phyloP scores from a whole-genome alignment of 768 basidiomycete species.

The Rhizopogon sp. region DNA sequence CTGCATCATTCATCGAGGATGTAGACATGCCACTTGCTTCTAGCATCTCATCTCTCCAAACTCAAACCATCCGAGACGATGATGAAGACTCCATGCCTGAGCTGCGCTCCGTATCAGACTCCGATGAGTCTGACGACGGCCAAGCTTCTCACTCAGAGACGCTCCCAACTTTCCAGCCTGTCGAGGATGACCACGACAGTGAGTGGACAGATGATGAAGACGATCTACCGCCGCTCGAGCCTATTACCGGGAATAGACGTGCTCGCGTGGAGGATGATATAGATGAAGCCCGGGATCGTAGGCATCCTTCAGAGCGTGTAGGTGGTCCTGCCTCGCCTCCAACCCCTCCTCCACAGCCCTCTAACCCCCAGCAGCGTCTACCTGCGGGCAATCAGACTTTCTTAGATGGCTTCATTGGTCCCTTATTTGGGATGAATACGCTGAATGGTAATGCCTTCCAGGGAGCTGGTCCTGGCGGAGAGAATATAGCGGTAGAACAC shows the following conservation, averaged over 20 bases:
- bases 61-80: slow-evolving; percentile 13
- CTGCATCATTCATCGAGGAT: slow-evolving; percentile 4
- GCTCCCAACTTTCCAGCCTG: slow-evolving; percentile 15
- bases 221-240: slow-evolving; percentile 26
- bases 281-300: slow-evolving; percentile 55
- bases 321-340: slow-evolving; percentile 22
- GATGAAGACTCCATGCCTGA: slow-evolving; percentile 39
- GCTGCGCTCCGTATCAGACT: slow-evolving; percentile 34
- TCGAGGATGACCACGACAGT: slow-evolving; percentile 27
- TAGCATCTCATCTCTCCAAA: not conserved
- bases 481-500: slow-evolving; percentile 18
- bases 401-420: slow-evolving; percentile 16
- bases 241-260: slow-evolving; percentile 37
- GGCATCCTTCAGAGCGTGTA: slow-evolving; percentile 60
- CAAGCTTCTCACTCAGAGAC: slow-evolving; percentile 28
- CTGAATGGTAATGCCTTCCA: slow-evolving; percentile 2
- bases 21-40: slow-evolving; percentile 3
- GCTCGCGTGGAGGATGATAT: slow-evolving; percentile 58
- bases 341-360: slow-evolving; percentile 18
- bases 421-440: slow-evolving; percentile 19
- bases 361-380: slow-evolving; percentile 16
- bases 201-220: slow-evolving; percentile 26
- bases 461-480: slow-evolving; percentile 2
- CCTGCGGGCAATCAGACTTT: slow-evolving; percentile 2
- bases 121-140: slow-evolving; percentile 28